Percentiles rank a stretch among this genome's conserved stretches.
Conservation (phyloP, 1,284 basidiomycete species). For the Inonotus obliquus region DNA sequence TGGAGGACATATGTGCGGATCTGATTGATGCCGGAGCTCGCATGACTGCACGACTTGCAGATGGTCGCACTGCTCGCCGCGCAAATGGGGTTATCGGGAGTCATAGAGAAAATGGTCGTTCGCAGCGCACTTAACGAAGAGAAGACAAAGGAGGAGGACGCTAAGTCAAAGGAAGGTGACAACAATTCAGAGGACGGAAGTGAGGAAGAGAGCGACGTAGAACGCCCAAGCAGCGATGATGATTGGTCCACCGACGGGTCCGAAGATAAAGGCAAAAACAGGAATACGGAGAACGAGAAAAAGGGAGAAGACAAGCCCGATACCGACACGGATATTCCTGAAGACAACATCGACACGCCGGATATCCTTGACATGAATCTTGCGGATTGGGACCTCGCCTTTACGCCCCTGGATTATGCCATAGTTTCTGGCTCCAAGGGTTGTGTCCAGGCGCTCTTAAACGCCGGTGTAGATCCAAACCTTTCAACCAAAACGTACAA, state of each 20-base stretch:
- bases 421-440: conserved; percentile 41
- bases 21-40: conserved; percentile 50
- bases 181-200: conserved; percentile 23
- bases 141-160: conserved; percentile 30
- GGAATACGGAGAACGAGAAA: conserved; percentile 22
- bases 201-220: conserved; percentile 20
- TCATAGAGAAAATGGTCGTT: conserved; percentile 47
- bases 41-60: conserved; percentile 49
- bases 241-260: conserved; percentile 29
- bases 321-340: conserved; percentile 36
- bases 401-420: conserved; percentile 48
- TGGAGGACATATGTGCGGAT: conserved; percentile 40
- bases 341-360: conserved; percentile 42
- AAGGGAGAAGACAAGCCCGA: conserved; percentile 21
- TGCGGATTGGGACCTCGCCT: conserved; percentile 52
- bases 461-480: conserved; percentile 37
- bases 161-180: neutral
- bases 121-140: conserved; percentile 37
- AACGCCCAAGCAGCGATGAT: conserved; percentile 30
- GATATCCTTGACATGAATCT: conserved; percentile 50
- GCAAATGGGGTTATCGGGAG: conserved; percentile 36
- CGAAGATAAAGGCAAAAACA: conserved; percentile 22
- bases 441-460: conserved; percentile 43
- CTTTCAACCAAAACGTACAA: conserved; percentile 25
- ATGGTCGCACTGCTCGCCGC: conserved; percentile 53